These are phyloP conservation scores for Scopulariopsis brevicaulis DNA, from an alignment of 2,329 filamentous ascomycete species.

Conservation along the genomic window DNA sequence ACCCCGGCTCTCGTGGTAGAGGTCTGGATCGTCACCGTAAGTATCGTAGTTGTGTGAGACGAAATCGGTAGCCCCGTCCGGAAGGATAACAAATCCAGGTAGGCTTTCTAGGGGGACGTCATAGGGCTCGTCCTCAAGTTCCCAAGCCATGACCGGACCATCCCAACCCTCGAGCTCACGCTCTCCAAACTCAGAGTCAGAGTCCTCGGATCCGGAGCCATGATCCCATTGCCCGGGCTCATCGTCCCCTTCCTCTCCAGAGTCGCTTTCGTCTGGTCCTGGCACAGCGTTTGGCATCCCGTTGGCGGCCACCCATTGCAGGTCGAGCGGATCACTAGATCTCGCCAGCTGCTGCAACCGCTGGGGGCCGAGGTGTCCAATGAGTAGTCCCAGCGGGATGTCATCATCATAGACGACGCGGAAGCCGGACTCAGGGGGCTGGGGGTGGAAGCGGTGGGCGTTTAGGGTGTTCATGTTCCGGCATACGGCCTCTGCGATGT, in stretches of 20 bases:
- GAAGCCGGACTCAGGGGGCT: not conserved
- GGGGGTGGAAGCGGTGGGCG: constrained; percentile 13
- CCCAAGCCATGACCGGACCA: too few relatives aligned
- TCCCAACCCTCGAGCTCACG: too few relatives aligned
- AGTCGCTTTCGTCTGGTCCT: not conserved
- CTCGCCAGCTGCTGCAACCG: not conserved
- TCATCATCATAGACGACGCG: not conserved
- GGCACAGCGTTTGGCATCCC: not conserved
- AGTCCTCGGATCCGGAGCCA: too few relatives aligned
- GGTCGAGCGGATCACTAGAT: not conserved
- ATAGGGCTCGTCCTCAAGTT: too few relatives aligned
- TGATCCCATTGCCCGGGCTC: not conserved
- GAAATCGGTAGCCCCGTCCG: too few relatives aligned
- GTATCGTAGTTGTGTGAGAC: too few relatives aligned
- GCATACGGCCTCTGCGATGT: constrained; percentile 30
- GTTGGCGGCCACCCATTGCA: not conserved
- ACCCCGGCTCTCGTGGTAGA: too few relatives aligned
- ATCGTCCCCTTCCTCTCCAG: not conserved
- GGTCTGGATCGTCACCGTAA: too few relatives aligned
- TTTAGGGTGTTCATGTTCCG: constrained; percentile 28
- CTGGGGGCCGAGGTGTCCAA: not conserved
- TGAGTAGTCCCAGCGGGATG: not conserved
- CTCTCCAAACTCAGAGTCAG: not conserved
- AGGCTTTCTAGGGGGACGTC: too few relatives aligned
- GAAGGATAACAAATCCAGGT: too few relatives aligned